Evolutionary conservation across 2,329 filamentous ascomycete species (phyloP), one percentile per base, ranked within the genome.

Genomic region (Nemania bipapillata): DNA sequence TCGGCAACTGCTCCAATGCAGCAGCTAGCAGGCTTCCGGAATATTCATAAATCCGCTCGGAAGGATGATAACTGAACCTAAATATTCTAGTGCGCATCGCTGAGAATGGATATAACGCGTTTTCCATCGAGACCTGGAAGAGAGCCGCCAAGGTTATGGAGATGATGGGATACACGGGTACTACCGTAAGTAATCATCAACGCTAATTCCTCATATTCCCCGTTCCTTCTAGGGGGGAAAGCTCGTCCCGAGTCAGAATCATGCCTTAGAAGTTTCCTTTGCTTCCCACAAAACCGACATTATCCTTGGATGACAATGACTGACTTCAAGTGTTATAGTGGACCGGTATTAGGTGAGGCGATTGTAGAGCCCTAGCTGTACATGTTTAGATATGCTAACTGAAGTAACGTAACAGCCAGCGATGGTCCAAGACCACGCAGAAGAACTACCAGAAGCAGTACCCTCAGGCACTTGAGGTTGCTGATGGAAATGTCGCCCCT

Each of bases 381-480:
- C 32, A 60, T 9, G 12, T 45, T 32, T 2, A 20, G 15, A 4
- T 55, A 66, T 54, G 37, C 64, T 66, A 52, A 66, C 40, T 32
- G 6, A 20, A 22, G 8, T 22, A 49, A 67, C 32, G 20, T 4
- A 57, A 66, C 42, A 70, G 67, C 28, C 64, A 67, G 50, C 42
- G 59, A 28, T 72, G 69, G 69, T 28, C 45, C n/a, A 72, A 69
- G 24, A 8, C 24, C 7, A 56, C 59, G 0, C 50, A 68, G n/a
- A 68, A 68, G 40, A 22, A 64, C 6, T 67, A 59, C 40, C 15
- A 49, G 32, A 37, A 17, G 0, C 6, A 69, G 0, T 40, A 65
- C 22, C 30, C 58, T 3, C 47, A 53, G 7, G 58, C 35, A 0
- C 15, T 58, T n/a, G 15, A 11, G 1, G 17, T 40, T n/a, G 22